Evolutionary conservation across 805 yeast species (phyloP).

Genomic region (Nakazawaea ishiwadae): DNA sequence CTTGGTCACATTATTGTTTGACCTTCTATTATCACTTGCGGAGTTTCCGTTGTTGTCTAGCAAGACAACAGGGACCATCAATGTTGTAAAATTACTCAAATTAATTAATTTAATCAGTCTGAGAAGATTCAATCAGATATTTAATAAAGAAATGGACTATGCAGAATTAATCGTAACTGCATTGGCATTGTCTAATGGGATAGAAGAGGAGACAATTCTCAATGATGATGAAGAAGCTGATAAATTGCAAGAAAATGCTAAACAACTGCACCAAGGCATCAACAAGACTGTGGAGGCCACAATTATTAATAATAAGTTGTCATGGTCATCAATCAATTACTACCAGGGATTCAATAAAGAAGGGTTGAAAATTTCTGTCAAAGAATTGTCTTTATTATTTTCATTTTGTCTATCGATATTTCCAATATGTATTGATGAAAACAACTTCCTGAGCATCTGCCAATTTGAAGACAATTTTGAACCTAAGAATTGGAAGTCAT

Average conservation of each 20-base stretch:
- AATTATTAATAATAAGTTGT: conserved; percentile 17
- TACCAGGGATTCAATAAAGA: conserved; percentile 39
- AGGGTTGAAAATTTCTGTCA: conserved; percentile 32
- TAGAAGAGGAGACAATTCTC: too few species aligned
- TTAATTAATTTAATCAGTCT: conserved; percentile 38
- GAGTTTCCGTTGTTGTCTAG: conserved; percentile 42
- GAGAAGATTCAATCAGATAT: conserved; percentile 33
- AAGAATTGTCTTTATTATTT: conserved; percentile 37
- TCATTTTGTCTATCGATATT: conserved; percentile 44
- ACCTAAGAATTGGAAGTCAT: conserved; percentile 33
- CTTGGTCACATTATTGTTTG: conserved; percentile 26
- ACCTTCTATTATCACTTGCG: conserved; percentile 37
- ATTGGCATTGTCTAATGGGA: conserved; percentile 28
- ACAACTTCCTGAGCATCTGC: conserved; percentile 15
- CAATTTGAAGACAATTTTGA: conserved; percentile 20
- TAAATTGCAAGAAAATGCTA: conserved; percentile 14
- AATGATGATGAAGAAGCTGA: conserved; percentile 10
- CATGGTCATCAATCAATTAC: conserved; percentile 29
- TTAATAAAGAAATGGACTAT: conserved; percentile 34
- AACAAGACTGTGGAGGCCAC: conserved; percentile 20
- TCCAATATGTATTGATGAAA: conserved; percentile 23
- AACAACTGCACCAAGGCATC: background rate
- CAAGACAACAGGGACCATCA: conserved; percentile 19
- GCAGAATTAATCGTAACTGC: conserved; percentile 44
- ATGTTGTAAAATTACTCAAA: conserved; percentile 36